Percentiles rank a stretch among this genome's conserved stretches.
Evolutionary conservation across 345 rosid genomes (phyloP).

Genomic region (Microcos paniculata): DNA sequence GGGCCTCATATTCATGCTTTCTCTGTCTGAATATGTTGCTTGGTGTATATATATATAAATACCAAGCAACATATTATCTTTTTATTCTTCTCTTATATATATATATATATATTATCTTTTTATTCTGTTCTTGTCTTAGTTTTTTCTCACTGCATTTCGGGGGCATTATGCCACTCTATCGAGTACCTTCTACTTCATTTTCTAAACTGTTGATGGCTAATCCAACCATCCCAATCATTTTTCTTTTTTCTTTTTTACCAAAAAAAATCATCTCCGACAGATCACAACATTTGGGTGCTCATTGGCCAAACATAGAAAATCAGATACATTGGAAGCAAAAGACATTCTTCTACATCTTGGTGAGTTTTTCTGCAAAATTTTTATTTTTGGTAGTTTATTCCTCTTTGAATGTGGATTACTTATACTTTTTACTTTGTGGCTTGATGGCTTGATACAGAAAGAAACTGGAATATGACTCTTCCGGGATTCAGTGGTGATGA

Average conservation of each 20-base stretch:
- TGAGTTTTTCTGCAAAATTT: slow-evolving; percentile 36
- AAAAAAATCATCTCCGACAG: slow-evolving; percentile 46
- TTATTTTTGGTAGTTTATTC: neutral
- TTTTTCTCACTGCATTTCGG: neutral
- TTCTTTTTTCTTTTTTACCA: neutral
- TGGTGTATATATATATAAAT: no score
- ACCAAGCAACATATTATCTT: no score
- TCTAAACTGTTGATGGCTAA: neutral
- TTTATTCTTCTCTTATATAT: no score
- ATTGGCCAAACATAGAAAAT: slow-evolving; percentile 94
- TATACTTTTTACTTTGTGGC: slow-evolving; percentile 11
- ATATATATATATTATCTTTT: no score
- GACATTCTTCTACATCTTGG: slow-evolving; percentile 96
- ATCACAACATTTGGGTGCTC: slow-evolving; percentile 95
- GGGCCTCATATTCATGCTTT: neutral
- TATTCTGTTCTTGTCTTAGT: neutral
- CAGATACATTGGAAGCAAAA: slow-evolving; percentile 89
- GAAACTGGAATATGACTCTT: slow-evolving; percentile 85
- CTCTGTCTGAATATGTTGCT: neutral
- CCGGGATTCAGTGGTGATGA: slow-evolving; percentile 93
- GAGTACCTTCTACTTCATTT: neutral
- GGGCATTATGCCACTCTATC: neutral
- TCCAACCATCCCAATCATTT: neutral
- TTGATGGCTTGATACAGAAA: slow-evolving; percentile 53
- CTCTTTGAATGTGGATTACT: slow-evolving; percentile 7